These are phyloP conservation scores for Flammula alnicola DNA, from an alignment of 1,284 basidiomycete genomes.

Conservation along the genomic window DNA sequence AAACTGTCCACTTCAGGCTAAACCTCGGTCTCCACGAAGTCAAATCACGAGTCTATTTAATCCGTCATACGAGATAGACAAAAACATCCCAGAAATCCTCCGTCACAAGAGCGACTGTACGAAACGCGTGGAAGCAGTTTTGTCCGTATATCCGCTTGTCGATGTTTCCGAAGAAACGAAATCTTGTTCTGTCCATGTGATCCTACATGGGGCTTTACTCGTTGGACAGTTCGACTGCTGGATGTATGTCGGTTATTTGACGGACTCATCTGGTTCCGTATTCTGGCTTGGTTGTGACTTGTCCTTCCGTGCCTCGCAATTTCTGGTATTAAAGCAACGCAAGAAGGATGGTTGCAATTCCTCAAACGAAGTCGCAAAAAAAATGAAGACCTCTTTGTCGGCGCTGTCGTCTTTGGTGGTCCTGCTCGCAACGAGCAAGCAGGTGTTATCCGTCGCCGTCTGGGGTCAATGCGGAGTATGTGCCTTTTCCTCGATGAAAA, in stretches of 20 bases:
- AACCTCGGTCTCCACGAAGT: constrained; percentile 12
- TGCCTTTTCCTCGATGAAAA: constrained; percentile 12
- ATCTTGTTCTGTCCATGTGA: background rate
- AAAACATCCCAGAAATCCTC: constrained; percentile 10
- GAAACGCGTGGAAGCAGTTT: background rate
- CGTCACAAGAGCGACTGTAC: background rate
- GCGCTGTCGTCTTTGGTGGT: constrained; percentile 39
- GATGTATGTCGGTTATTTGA: constrained; percentile 27
- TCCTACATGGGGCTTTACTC: background rate
- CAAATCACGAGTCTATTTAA: too few species aligned
- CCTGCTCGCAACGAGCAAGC: constrained; percentile 32
- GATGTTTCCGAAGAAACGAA: constrained; percentile 15
- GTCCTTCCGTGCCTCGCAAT: background rate
- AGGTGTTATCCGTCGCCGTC: constrained; percentile 36
- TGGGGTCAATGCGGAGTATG: constrained; percentile 48
- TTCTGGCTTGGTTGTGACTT: background rate
- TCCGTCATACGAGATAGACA: background rate
- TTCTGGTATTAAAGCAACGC: constrained; percentile 16
- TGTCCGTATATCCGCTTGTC: background rate
- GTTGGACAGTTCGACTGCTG: constrained; percentile 3
- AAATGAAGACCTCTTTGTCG: constrained; percentile 32
- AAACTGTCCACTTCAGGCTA: background rate
- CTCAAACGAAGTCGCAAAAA: constrained; percentile 11
- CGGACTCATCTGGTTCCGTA: constrained; percentile 14
- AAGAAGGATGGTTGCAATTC: background rate